Base-by-base conservation (phyloP, 352 stramenopile genomes). In the Phytophthora pini region DNA sequence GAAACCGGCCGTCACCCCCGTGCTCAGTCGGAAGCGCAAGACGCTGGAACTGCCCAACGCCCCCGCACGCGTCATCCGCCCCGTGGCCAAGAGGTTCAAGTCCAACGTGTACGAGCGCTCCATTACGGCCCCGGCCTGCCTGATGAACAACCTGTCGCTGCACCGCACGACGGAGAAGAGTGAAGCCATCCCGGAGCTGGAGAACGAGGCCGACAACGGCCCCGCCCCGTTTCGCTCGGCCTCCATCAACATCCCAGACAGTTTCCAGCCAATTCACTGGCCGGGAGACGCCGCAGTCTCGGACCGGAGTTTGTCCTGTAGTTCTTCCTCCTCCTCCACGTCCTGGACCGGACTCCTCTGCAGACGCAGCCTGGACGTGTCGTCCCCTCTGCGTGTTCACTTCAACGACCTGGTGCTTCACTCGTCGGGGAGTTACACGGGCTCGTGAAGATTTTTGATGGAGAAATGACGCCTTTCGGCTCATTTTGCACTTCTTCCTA, bases 391-490 rank as follows among this genome's bases (percentile, higher is more conserved):
- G 51, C 77, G 74, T 8, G 65, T 74, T 11, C 74, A 74, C 47
- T 83, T 93, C 26, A 82, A 79, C 27, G 82, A 93, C 43, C 67
- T 93, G 53, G 68, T 88, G 61, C 67, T 93, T 13, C 61, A 77
- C 73, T 88, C 84, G 17, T 87, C 84, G 26, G 76, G 77, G 17
- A 88, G 79, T 65, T 88, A 86, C 60, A 80, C 80, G n/a, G 76
- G 76, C 32, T 78, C 71, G 51, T 83, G 72, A 83, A 49, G 31
- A 17, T 22, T 15, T 32, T 38, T 32, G 26, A 46, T 9, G 44
- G n/a, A 50, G 48, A 39, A 39, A 55, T 54, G 59, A 36, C 38
- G 51, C 15, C 40, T 20, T 56, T 15, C 10, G 17, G 43, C 29
- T 63, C 34, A 22, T 56, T 22, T 44, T 26, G 27, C 27, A 45